A percentile compares a stretch with the other conserved stretches of the same genome.
These are phyloP conservation scores for Lachancea thermotolerans DNA, from an alignment of 805 yeast genomes.

Conservation along the genomic window DNA sequence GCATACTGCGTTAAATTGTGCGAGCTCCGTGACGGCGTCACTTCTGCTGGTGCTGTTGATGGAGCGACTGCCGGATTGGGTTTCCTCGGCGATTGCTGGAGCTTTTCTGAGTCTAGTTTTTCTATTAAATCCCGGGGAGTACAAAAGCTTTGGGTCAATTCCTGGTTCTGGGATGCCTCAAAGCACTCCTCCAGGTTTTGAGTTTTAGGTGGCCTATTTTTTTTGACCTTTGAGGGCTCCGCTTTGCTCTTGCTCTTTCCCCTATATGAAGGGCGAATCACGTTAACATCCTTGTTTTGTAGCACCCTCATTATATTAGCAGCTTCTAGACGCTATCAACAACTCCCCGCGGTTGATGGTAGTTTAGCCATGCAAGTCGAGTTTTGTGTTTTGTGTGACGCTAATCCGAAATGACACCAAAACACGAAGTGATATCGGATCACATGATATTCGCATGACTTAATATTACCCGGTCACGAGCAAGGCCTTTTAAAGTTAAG, in stretches of 20 bases:
- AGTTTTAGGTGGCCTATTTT: background rate
- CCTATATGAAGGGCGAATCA: background rate
- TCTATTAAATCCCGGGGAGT: too few relatives aligned
- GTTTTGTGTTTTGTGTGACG: too few relatives aligned
- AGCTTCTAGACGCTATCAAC: background rate
- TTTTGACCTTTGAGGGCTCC: background rate
- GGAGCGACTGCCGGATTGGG: background rate
- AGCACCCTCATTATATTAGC: constrained; percentile 3
- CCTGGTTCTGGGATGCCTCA: too few relatives aligned
- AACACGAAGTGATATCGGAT: background rate
- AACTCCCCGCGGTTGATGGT: too few relatives aligned
- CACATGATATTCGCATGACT: background rate
- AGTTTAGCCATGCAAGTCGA: too few relatives aligned
- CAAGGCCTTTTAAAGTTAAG: background rate
- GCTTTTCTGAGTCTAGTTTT: background rate
- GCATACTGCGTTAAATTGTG: constrained; percentile 14
- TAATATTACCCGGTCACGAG: background rate
- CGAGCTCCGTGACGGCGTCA: background rate
- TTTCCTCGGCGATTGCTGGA: background rate
- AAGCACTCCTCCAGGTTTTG: too few relatives aligned
- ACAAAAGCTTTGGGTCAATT: too few relatives aligned
- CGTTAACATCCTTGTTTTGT: constrained; percentile 7
- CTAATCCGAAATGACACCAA: too few relatives aligned
- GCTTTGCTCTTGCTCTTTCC: constrained; percentile 1
- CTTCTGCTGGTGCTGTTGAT: background rate